Evolutionary conservation across 768 basidiomycete genomes (phyloP).

Genomic region (Mycena metata): DNA sequence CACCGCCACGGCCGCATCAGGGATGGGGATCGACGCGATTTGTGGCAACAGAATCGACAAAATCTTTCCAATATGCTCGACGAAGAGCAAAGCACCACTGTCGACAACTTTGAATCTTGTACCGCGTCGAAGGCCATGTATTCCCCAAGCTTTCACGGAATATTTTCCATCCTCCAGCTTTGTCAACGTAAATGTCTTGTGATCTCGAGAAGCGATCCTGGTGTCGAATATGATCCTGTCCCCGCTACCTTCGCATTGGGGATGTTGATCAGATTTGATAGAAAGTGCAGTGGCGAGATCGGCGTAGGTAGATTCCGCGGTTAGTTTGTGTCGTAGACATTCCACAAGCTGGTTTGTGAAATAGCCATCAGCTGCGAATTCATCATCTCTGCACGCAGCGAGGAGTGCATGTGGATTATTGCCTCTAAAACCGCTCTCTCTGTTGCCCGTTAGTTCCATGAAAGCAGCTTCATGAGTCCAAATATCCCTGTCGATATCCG

Average conservation of each 20-base stretch:
- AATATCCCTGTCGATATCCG: not conserved
- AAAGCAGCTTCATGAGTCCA: not conserved
- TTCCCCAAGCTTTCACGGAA: not conserved
- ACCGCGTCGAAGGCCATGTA: not conserved
- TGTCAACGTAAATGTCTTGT: conserved; percentile 1
- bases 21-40: conserved; percentile 6
- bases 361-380: not conserved
- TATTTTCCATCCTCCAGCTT: not conserved
- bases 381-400: not conserved
- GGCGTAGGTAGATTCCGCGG: not conserved
- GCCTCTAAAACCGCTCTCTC: not conserved
- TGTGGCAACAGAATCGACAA: conserved; percentile 8
- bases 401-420: not conserved
- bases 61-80: conserved; percentile 6
- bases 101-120: not conserved
- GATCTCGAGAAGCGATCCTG: not conserved
- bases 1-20: conserved; percentile 4
- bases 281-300: not conserved
- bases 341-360: conserved; percentile 5
- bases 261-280: not conserved
- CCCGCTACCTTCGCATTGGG: not conserved
- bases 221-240: not conserved
- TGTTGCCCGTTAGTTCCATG: not conserved
- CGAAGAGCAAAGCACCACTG: not conserved
- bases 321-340: not conserved